These are phyloP conservation scores for Claviceps sorghi DNA, from an alignment of 2,329 filamentous ascomycete species.

Conservation along the genomic window DNA sequence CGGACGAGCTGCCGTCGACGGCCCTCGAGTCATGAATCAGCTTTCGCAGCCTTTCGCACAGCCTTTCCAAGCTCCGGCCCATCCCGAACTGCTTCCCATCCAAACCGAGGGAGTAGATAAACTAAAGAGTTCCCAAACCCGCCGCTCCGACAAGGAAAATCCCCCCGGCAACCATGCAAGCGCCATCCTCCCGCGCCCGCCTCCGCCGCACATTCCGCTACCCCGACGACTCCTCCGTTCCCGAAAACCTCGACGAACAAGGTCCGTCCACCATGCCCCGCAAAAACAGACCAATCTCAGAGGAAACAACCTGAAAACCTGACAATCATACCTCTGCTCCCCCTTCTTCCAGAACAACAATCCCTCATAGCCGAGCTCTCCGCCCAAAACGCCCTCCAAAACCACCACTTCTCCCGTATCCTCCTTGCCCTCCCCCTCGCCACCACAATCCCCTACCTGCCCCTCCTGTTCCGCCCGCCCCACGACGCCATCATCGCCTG, in stretches of 20 bases:
- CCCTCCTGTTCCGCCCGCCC: slow-evolving; percentile 16
- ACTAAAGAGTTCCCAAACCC: no score
- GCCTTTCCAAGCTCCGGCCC: neutral
- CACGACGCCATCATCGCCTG: slow-evolving; percentile 30
- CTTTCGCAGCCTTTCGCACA: no score
- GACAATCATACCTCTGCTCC: neutral
- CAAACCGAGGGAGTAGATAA: no score
- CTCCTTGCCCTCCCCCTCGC: slow-evolving; percentile 48
- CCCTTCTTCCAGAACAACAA: slow-evolving; percentile 43
- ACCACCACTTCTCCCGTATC: slow-evolving; percentile 40
- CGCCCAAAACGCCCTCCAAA: slow-evolving; percentile 39
- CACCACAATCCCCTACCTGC: slow-evolving; percentile 38
- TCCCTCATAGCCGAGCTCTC: slow-evolving; percentile 41
- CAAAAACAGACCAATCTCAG: neutral
- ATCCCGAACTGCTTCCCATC: neutral
- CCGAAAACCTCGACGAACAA: slow-evolving; percentile 61
- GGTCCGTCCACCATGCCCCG: slow-evolving; percentile 32
- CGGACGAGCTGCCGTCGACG: neutral
- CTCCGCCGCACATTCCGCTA: slow-evolving; percentile 68
- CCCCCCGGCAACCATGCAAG: slow-evolving; percentile 2
- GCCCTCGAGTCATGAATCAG: neutral
- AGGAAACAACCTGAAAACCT: neutral
- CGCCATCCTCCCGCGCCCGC: slow-evolving; percentile 33
- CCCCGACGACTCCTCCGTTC: slow-evolving; percentile 42
- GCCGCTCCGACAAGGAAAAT: no score